Evolutionary conservation across 1,284 basidiomycete species (phyloP).

Genomic region (Sutorius eximius): DNA sequence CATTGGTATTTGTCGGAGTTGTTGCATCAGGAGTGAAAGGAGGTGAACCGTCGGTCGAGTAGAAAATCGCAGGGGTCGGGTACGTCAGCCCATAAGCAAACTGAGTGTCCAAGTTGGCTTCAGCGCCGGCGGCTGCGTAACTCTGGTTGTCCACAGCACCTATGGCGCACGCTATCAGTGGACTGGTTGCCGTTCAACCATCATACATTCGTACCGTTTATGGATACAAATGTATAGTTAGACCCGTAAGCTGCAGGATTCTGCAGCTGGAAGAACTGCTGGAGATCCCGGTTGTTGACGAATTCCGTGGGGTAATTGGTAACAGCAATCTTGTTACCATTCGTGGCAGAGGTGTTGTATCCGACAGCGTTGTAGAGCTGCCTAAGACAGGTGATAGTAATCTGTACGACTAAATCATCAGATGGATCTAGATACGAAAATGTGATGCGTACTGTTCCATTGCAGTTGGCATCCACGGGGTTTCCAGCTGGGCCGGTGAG

Average conservation of each 20-base stretch:
- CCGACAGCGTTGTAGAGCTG: slow-evolving; percentile 45
- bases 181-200: not conserved
- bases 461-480: slow-evolving; percentile 52
- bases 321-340: slow-evolving; percentile 53
- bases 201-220: slow-evolving; percentile 41
- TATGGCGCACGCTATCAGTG: slow-evolving; percentile 2
- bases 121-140: slow-evolving; percentile 51
- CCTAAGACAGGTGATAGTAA: slow-evolving; percentile 41
- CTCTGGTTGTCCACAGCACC: slow-evolving; percentile 66
- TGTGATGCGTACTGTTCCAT: slow-evolving; percentile 36
- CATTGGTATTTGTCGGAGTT: slow-evolving; percentile 51
- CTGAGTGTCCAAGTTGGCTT: slow-evolving; percentile 73
- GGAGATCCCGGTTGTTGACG: slow-evolving; percentile 56
- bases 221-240: slow-evolving; percentile 41
- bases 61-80: slow-evolving; percentile 52
- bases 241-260: slow-evolving; percentile 29
- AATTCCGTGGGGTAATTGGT: slow-evolving; percentile 56
- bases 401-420: slow-evolving; percentile 22
- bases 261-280: slow-evolving; percentile 39
- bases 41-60: slow-evolving; percentile 58
- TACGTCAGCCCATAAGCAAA: slow-evolving; percentile 63
- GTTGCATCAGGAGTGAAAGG: slow-evolving; percentile 55
- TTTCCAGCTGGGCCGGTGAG: slow-evolving; percentile 34
- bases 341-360: slow-evolving; percentile 37
- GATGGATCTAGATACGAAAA: slow-evolving; percentile 31